phyloP scores from a whole-genome alignment of 2,329 filamentous ascomycete genomes.

The Alternaria infectoria region DNA sequence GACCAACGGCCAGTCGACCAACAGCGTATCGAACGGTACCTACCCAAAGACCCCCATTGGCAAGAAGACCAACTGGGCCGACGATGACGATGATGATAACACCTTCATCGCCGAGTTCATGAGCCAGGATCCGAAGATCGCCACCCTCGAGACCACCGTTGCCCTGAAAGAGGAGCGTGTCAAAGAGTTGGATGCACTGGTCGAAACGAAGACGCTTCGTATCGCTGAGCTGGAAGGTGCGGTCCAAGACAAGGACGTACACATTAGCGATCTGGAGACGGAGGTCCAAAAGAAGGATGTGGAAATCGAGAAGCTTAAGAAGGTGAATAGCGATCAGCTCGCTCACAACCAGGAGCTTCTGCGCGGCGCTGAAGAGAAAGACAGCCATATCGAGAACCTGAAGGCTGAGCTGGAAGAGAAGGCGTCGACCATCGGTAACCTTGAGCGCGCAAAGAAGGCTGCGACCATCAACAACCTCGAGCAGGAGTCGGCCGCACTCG shows the following conservation, averaged over 20 bases:
- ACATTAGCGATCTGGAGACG: constrained; percentile 9
- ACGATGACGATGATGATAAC: constrained; percentile 26
- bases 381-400: constrained; percentile 16
- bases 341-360: constrained; percentile 22
- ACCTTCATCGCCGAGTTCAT: constrained; percentile 12
- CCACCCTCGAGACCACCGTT: constrained; percentile 1
- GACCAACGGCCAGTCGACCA: background rate
- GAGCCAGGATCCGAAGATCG: background rate
- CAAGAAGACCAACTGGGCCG: constrained; percentile 23
- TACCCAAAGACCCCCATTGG: background rate
- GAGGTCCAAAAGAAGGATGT: background rate
- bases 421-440: constrained; percentile 1
- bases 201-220: constrained; percentile 10
- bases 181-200: constrained; percentile 15
- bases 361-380: constrained; percentile 21
- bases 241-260: constrained; percentile 4
- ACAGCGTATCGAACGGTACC: background rate
- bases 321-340: constrained; percentile 5
- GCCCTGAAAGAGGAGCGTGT: constrained; percentile 12
- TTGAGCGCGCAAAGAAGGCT: constrained; percentile 8
- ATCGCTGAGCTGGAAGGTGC: constrained; percentile 17
- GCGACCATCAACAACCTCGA: constrained; percentile 15
- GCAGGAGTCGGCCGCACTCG: background rate
- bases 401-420: constrained; percentile 19
- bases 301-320: constrained; percentile 7